A percentile compares a stretch with the other conserved stretches of the same genome.
Evolutionary conservation across 2,329 filamentous ascomycete species (phyloP).

Genomic region (Fusarium sp.): DNA sequence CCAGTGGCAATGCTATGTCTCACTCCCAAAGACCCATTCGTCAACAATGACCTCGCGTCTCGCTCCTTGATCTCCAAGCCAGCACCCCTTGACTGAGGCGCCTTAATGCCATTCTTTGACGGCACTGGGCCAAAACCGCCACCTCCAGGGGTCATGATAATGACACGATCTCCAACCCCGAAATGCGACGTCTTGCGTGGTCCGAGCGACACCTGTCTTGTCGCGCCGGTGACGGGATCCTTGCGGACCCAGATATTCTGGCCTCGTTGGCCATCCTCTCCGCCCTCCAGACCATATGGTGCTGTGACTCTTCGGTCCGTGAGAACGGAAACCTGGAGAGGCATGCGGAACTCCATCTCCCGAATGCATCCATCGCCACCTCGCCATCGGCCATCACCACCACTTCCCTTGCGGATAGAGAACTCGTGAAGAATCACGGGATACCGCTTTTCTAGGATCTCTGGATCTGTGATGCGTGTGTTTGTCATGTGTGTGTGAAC

Average conservation of each 20-base stretch:
- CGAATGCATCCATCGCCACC: conserved; percentile 84
- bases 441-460: conserved; percentile 52
- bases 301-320: conserved; percentile 81
- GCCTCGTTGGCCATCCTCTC: conserved; percentile 75
- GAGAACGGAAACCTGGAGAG: conserved; percentile 82
- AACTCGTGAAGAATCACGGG: conserved; percentile 50
- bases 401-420: conserved; percentile 49
- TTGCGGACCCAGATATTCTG: conserved; percentile 75
- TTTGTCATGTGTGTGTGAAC: conserved; percentile 54
- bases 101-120: not conserved
- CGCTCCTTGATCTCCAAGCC: conserved; percentile 8
- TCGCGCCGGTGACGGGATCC: conserved; percentile 45
- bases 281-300: conserved; percentile 81
- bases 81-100: not conserved
- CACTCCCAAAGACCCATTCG: conserved; percentile 35
- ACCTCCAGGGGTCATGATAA: conserved; percentile 44
- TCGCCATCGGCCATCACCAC: conserved; percentile 72
- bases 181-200: conserved; percentile 39
- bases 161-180: conserved; percentile 39
- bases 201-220: conserved; percentile 46
- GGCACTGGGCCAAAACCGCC: conserved; percentile 37
- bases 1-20: conserved; percentile 37
- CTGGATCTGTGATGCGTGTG: conserved; percentile 52
- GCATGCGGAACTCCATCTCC: conserved; percentile 85
- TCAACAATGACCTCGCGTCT: conserved; percentile 29